Percentiles rank a stretch among this genome's conserved stretches.
Conservation (phyloP, 1,284 basidiomycete species). For the Volvariella volvacea region DNA sequence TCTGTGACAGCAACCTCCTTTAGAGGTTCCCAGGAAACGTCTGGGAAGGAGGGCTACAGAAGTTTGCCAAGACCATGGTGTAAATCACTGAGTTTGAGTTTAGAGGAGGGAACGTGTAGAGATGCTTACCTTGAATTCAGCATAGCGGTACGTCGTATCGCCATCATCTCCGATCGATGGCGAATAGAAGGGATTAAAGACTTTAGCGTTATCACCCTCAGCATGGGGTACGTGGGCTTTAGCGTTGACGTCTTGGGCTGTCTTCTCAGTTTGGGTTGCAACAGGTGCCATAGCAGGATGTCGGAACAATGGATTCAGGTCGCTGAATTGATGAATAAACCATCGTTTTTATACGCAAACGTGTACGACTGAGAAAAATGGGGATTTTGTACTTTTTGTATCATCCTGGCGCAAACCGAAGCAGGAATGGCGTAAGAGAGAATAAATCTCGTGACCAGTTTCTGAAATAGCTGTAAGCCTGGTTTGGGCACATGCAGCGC, state of each 20-base stretch:
- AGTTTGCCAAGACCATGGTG: neutral
- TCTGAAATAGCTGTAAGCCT: too few relatives aligned
- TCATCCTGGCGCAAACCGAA: neutral
- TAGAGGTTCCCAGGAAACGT: slow-evolving; percentile 59
- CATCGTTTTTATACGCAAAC: neutral
- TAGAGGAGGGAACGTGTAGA: slow-evolving; percentile 3
- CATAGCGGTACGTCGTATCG: slow-evolving; percentile 48
- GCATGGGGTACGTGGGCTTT: neutral
- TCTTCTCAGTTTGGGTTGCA: slow-evolving; percentile 16
- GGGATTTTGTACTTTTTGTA: neutral
- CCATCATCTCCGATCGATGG: slow-evolving; percentile 45
- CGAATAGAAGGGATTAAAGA: slow-evolving; percentile 65
- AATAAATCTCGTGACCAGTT: too few relatives aligned
- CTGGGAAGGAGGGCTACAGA: slow-evolving; percentile 58
- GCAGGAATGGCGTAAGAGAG: neutral
- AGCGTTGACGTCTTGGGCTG: neutral
- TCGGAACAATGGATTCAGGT: too few relatives aligned
- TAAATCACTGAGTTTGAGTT: neutral
- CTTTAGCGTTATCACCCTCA: slow-evolving; percentile 17
- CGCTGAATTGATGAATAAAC: too few relatives aligned
- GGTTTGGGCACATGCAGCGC: too few relatives aligned
- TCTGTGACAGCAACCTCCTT: slow-evolving; percentile 54
- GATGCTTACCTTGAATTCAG: slow-evolving; percentile 54
- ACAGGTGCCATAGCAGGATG: slow-evolving; percentile 25
- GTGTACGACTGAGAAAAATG: slow-evolving; percentile 1